Percentiles rank a stretch among this genome's conserved stretches.
Evolutionary conservation across 2,329 filamentous ascomycete species (phyloP).

Genomic region (Fusarium albosuccineum): DNA sequence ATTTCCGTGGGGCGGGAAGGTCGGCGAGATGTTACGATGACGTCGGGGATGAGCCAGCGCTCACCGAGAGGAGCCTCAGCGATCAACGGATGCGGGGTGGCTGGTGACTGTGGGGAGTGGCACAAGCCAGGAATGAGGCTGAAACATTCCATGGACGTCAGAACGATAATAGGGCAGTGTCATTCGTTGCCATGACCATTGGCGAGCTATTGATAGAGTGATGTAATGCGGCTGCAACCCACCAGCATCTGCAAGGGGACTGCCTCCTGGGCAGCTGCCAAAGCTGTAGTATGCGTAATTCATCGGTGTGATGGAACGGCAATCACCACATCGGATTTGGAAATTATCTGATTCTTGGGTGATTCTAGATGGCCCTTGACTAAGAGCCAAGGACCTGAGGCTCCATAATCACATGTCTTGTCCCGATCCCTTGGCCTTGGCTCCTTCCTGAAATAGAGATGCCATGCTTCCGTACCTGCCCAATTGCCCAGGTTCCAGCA

Average conservation of each 20-base stretch:
- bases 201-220: not conserved
- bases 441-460: conserved; percentile 36
- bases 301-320: too few species aligned
- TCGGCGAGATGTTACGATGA: conserved; percentile 2
- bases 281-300: too few species aligned
- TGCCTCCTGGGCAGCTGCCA: too few species aligned
- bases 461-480: conserved; percentile 18
- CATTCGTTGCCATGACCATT: not conserved
- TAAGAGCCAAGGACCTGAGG: conserved; percentile 19
- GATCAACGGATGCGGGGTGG: conserved; percentile 3
- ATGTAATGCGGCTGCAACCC: not conserved
- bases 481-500: not conserved
- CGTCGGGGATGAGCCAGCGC: not conserved
- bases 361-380: not conserved
- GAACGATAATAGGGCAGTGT: not conserved
- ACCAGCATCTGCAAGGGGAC: not conserved
- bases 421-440: conserved; percentile 18
- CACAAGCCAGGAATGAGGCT: conserved; percentile 4
- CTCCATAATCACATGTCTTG: conserved; percentile 41
- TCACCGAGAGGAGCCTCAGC: not conserved
- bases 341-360: not conserved
- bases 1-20: not conserved
- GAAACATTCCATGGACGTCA: conserved; percentile 3
- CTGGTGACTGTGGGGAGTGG: conserved; percentile 5
- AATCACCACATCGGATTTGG: not conserved